Base-by-base conservation (phyloP, 805 yeast species). In the Lipomyces chichibuensis region DNA sequence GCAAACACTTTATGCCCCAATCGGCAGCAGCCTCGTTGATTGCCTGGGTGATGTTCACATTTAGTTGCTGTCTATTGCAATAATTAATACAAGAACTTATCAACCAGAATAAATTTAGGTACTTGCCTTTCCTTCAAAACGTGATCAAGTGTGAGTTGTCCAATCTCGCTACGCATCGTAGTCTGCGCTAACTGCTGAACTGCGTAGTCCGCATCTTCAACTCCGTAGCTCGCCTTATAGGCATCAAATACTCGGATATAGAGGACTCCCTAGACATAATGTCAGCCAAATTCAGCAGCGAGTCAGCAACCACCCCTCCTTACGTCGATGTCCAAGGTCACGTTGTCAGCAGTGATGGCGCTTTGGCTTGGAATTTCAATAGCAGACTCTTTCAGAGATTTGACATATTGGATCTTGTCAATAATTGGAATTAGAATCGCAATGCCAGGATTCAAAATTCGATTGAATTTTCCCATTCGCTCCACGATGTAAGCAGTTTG, bases 401-500 rank as follows among this genome's bases (percentile, higher is more conserved):
- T 93, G 51, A 91, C 96, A 74, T 91, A 91, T 61, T 88, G 87
- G 74, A 91, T 88, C 72, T 84, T 85, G 77, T 91, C 97, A 39
- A 91, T 70, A 64, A 91, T 77, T 3, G 97, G 97, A 9, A 89
- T 67, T 72, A 91, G 78, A 35, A 91, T 76, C 1, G 95, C 92
- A 49, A 90, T 80, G 14, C 97, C 97, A 0, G 96, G 96, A 52
- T 86, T 83, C 67, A 91, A 81, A 27, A 86, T 84, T 61, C 86
- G 75, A 71, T 87, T 84, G 80, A 90, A 91, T 75, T 88, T 89
- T 39, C 97, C 97, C 97, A 91, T 91, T 69, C 97, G 82, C 77
- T 91, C 97, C 23, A 91, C 96, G 23, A 91, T 86, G 92, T 95
- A 91, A 2, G 96, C 96, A 25, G 91, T 88, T 77, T 91, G 96